Percentiles rank a stretch among this genome's conserved stretches.
phyloP scores from a whole-genome alignment of 106 monocot genomes.

The Gastrodia elata region DNA sequence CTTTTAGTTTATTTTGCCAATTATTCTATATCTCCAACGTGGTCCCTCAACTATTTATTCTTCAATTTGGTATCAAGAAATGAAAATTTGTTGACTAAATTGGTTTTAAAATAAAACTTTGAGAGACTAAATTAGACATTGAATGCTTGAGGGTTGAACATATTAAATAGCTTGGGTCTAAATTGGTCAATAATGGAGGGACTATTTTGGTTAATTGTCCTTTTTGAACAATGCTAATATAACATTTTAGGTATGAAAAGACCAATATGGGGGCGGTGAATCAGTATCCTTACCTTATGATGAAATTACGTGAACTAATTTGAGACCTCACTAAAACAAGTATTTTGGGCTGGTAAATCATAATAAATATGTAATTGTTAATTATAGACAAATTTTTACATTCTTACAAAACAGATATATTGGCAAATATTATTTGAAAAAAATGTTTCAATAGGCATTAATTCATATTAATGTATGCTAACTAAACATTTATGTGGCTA shows the following conservation, averaged over 20 bases:
- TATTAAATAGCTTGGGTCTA: too few species aligned
- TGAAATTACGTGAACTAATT: background rate
- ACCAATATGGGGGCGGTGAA: background rate
- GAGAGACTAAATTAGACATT: too few species aligned
- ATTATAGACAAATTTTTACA: background rate
- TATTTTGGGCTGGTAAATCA: background rate
- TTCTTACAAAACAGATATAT: background rate
- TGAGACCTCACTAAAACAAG: background rate
- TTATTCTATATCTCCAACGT: too few species aligned
- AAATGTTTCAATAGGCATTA: background rate
- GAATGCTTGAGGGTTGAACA: too few species aligned
- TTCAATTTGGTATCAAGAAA: too few species aligned
- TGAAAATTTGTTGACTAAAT: too few species aligned
- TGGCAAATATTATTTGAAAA: background rate
- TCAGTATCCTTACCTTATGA: too few species aligned
- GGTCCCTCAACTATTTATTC: too few species aligned
- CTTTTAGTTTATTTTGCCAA: too few species aligned
- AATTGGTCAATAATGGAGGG: too few species aligned
- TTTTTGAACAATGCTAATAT: background rate
- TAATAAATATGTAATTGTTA: background rate
- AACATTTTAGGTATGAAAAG: background rate
- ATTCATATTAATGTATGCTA: background rate
- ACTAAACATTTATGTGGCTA: background rate
- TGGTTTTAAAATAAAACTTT: too few species aligned
- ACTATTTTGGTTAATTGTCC: background rate